These are phyloP conservation scores for Candida oleophila DNA, from an alignment of 805 yeast genomes.

Conservation along the genomic window DNA sequence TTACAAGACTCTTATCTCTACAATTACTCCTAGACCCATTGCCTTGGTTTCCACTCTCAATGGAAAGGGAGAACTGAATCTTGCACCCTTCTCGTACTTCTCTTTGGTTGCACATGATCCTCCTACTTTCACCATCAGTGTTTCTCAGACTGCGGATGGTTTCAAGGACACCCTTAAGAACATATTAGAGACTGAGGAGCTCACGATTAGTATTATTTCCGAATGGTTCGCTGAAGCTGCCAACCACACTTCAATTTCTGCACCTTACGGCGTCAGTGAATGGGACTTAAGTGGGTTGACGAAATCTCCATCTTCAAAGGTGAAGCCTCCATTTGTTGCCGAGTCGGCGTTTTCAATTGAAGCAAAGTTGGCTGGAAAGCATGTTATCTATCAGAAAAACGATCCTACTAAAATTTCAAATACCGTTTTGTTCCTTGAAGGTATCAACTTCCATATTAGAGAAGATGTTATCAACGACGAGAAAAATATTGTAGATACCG, in stretches of 20 bases:
- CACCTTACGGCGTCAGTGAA: constrained; percentile 53
- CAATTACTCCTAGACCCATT: constrained; percentile 59
- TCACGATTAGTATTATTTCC: constrained; percentile 54
- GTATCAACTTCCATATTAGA: constrained; percentile 54
- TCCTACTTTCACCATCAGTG: constrained; percentile 54
- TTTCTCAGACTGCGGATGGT: constrained; percentile 34
- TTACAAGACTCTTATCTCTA: constrained; percentile 52
- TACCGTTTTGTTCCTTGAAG: constrained; percentile 48
- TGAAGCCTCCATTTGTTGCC: constrained; percentile 56
- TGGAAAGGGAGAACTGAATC: constrained; percentile 42
- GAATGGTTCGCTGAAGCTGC: constrained; percentile 71
- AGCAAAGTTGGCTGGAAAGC: constrained; percentile 45
- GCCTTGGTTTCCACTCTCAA: constrained; percentile 54
- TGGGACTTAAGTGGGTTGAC: constrained; percentile 58
- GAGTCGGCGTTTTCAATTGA: constrained; percentile 63
- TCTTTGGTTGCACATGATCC: constrained; percentile 51
- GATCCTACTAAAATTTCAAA: constrained; percentile 37
- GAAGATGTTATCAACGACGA: constrained; percentile 51
- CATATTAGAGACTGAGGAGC: constrained; percentile 50
- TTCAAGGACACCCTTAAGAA: constrained; percentile 53
- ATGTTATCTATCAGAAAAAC: constrained; percentile 43
- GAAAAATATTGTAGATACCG: constrained; percentile 38
- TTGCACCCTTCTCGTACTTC: constrained; percentile 65
- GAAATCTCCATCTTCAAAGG: constrained; percentile 41
- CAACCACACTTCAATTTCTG: constrained; percentile 45